These are phyloP conservation scores for Whalleya microplaca DNA, from an alignment of 2,329 filamentous ascomycete genomes.

Conservation along the genomic window DNA sequence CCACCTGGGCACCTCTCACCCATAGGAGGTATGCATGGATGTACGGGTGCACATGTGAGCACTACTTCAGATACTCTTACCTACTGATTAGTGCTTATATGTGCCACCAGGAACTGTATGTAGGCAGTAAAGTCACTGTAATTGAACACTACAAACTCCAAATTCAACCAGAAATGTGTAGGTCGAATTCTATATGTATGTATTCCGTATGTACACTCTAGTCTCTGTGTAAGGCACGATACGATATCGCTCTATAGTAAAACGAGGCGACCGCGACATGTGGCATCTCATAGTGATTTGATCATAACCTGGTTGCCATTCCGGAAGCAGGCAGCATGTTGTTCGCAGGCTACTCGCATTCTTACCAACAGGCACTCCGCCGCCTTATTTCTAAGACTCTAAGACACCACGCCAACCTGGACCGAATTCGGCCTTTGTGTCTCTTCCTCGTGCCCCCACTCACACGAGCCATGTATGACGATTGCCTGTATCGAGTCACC, in stretches of 20 bases:
- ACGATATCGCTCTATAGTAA: not conserved
- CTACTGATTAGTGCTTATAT: too few relatives aligned
- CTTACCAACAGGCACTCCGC: conserved; percentile 13
- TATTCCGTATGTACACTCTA: not conserved
- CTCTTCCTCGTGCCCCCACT: conserved; percentile 16
- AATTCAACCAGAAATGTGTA: too few relatives aligned
- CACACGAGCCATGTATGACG: not conserved
- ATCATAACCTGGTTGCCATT: not conserved
- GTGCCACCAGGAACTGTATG: too few relatives aligned
- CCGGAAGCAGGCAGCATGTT: conserved; percentile 15
- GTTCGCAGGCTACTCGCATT: conserved; percentile 17
- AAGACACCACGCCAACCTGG: conserved; percentile 10
- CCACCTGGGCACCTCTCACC: too few relatives aligned
- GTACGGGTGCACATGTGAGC: too few relatives aligned
- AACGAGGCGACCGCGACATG: not conserved
- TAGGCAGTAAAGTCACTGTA: too few relatives aligned
- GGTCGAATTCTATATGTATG: too few relatives aligned
- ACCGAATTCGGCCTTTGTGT: conserved; percentile 13
- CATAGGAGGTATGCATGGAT: too few relatives aligned
- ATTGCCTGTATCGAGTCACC: not conserved
- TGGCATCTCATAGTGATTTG: not conserved
- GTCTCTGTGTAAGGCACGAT: not conserved
- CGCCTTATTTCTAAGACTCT: conserved; percentile 3
- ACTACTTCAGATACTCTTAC: too few relatives aligned
- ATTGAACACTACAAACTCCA: too few relatives aligned